Conservation (phyloP, 2,329 filamentous ascomycete genomes). For the Rutstroemia sp. region DNA sequence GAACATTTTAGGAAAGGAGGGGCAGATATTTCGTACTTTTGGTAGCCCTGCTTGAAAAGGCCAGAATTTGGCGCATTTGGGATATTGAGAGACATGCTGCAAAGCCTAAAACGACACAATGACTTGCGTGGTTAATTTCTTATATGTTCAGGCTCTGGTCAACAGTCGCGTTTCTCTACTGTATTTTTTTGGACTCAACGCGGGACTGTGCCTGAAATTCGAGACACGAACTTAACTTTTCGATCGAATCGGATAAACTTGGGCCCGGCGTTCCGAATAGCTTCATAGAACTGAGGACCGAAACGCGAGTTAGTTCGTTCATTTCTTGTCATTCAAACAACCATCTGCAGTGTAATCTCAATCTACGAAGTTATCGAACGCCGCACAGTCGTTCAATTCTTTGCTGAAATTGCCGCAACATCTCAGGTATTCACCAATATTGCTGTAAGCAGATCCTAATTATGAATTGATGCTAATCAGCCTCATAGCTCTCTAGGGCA, state of each 20-base stretch:
- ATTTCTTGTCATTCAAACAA: background rate
- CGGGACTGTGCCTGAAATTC: background rate
- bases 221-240: background rate
- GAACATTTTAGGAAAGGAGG: constrained; percentile 27
- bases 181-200: constrained; percentile 6
- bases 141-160: constrained; percentile 3
- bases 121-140: constrained; percentile 9
- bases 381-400: background rate
- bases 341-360: background rate
- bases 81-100: constrained; percentile 86
- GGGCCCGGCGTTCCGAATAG: constrained; percentile 7
- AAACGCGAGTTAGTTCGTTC: background rate
- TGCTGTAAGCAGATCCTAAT: too few relatives aligned
- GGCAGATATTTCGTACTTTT: constrained; percentile 50
- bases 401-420: background rate
- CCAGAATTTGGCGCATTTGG: constrained; percentile 87
- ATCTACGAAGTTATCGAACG: background rate
- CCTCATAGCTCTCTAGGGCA: background rate
- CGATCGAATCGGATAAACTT: background rate
- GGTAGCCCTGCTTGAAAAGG: constrained; percentile 92
- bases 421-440: background rate
- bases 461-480: background rate
- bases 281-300: constrained; percentile 7
- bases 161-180: constrained; percentile 5
- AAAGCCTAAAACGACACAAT: constrained; percentile 4